Conservation (phyloP, 2,329 filamentous ascomycete species). For the Colletotrichum euphorbiae region DNA sequence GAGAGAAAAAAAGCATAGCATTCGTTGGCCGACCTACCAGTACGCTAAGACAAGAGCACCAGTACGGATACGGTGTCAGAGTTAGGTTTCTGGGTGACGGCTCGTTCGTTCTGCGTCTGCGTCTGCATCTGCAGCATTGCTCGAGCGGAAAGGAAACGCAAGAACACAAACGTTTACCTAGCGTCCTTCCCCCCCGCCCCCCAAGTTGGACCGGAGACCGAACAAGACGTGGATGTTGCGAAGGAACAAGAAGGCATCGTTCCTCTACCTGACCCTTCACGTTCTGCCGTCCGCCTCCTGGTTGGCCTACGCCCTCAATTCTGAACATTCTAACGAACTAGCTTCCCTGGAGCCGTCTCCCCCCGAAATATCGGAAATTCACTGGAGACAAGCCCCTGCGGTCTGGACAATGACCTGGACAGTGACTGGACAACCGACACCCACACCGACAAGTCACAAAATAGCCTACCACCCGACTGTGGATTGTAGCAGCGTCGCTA, state of each 20-base stretch:
- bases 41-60: too few species aligned
- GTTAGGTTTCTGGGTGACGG: slow-evolving; percentile 9
- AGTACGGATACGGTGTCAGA: slow-evolving; percentile 6
- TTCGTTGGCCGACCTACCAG: slow-evolving; percentile 31
- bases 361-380: slow-evolving; percentile 39
- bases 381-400: slow-evolving; percentile 26
- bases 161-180: slow-evolving; percentile 9
- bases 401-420: slow-evolving; percentile 22
- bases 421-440: slow-evolving; percentile 34
- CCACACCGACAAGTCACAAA: slow-evolving; percentile 25
- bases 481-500: background rate
- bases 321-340: slow-evolving; percentile 23
- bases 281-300: slow-evolving; percentile 15
- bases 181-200: background rate
- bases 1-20: slow-evolving; percentile 18
- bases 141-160: slow-evolving; percentile 16
- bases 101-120: background rate
- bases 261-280: slow-evolving; percentile 3
- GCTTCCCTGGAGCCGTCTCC: slow-evolving; percentile 27
- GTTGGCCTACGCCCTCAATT: slow-evolving; percentile 29
- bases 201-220: slow-evolving; percentile 8
- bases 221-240: too few species aligned
- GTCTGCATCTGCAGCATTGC: slow-evolving; percentile 3
- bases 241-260: slow-evolving; percentile 23
- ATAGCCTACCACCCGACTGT: slow-evolving; percentile 6